Evolutionary conservation across 2,329 filamentous ascomycete species (phyloP), one percentile per base, ranked within the genome.

Genomic region (Fusarium sp.): DNA sequence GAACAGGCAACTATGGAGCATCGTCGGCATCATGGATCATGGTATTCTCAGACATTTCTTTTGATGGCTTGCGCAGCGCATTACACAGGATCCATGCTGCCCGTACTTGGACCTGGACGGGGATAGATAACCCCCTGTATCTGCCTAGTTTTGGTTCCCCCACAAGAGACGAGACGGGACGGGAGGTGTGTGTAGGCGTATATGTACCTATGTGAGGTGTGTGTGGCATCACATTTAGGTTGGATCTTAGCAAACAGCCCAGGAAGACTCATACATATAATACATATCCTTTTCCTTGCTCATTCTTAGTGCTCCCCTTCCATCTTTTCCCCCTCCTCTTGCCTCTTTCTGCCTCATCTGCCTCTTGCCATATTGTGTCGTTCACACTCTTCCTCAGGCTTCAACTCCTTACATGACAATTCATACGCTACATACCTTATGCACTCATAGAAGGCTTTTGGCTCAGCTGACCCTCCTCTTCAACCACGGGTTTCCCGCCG

Each of bases 1-100:
- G 38, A 66, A 59, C 69, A 79, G 77, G 75, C 77, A 79, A 76
- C 77, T 75, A 73, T 70, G 69, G 71, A 55, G 57, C 68, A 73
- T 71, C 57, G 66, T 70, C 59, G 58, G 66, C 69, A 73, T 67
- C 64, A 63, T 67, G 43, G 60, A 60, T 35, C 46, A 39, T 28
- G 31, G 28, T 37, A 54, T 55, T 66, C 70, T 73, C 62, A 70
- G 68, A 74, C 61, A 71, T 59, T 60, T 39, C 43, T 47, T 41
- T 49, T 24, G 35, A 60, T 54, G 41, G 44, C 49, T 63, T 65
- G 49, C 39, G 49, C 48, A 57, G 50, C 57, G 55, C 52, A 63
- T 42, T 49, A 35, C 28, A 35, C 47, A 57, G 35, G 44, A 48
- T 46, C 56, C 57, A 60, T 65, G 65, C 38, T 52, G 63, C 65